Evolutionary conservation across 2,329 filamentous ascomycete genomes (phyloP), one percentile per base, ranked within the genome.

Genomic region (Aspergillus awamori): DNA sequence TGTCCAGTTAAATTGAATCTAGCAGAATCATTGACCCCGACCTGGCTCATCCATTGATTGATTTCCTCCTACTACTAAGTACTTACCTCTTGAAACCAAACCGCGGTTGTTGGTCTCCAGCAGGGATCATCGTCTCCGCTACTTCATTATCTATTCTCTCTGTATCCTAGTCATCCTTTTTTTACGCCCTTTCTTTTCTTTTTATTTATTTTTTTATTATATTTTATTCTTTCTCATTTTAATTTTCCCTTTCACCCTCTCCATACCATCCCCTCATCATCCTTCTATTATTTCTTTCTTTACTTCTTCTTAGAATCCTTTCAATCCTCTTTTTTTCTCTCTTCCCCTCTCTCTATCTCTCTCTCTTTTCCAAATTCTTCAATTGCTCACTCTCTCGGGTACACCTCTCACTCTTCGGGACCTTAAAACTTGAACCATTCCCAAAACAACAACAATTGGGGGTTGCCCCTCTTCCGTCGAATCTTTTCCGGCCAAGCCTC

Each of bases 401-500:
- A 26, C 47, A 36, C 33, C 43, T 30, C 20, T 43, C 28, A 4
- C 33, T 38, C 38, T 53, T 48, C 52, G 39, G 51, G 24, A 57
- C 39, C 49, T n/a, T 24, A 54, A 38, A 54, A 38, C 33, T 36
- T 36, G 33, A 36, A 36, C 33, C 33, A 36, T 36, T 36, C 33
- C 33, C 33, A 36, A 36, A 36, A 36, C 10, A 13, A 36, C 17
- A 45, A 53, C 41, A 33, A 55, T 60, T 49, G 33, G 57, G 49
- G 39, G 58, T 60, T 24, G 52, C 57, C 58, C 67, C 68, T 70
- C 68, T 56, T 63, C 38, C 48, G 30, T 52, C 48, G 26, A 70
- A 65, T 73, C 15, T 81, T 81, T 36, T 68, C 52, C 63, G 60
- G 65, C 62, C 63, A 66, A 67, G 64, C 65, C 60, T 65, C 62